Evolutionary conservation across 495 filamentous ascomycete species (phyloP).

Genomic region (Clavariopsis aquatica): DNA sequence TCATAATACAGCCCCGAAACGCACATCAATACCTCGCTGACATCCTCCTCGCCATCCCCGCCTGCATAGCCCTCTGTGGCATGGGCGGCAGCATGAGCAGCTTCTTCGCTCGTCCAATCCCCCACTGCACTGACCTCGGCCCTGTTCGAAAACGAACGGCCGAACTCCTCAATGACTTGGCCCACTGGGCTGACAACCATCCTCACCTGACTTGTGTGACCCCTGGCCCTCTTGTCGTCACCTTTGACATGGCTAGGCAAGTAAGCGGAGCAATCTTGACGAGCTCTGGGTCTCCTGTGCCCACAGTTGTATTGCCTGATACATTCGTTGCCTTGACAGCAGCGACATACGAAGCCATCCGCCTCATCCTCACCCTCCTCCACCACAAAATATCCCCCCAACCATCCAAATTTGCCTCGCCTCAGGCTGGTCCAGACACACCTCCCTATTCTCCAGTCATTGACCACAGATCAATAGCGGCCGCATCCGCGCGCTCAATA

Average conservation of each 20-base stretch:
- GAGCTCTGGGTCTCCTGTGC: neutral
- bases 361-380: conserved; percentile 21
- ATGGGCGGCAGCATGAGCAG: conserved; percentile 5
- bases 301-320: conserved; percentile 13
- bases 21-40: conserved; percentile 26
- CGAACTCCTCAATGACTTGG: conserved; percentile 11
- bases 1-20: conserved; percentile 5
- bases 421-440: neutral
- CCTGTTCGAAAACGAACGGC: conserved; percentile 9
- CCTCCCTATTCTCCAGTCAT: neutral
- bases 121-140: neutral
- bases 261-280: neutral
- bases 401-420: neutral
- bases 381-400: conserved; percentile 17
- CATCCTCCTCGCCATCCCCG: conserved; percentile 27
- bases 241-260: conserved; percentile 5
- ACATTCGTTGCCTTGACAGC: conserved; percentile 22
- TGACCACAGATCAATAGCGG: neutral
- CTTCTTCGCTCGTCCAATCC: conserved; percentile 13
- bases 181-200: conserved; percentile 11
- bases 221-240: neutral
- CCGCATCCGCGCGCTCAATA: neutral
- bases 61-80: conserved; percentile 9
- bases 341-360: conserved; percentile 17
- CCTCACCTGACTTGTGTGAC: conserved; percentile 9